Evolutionary conservation across 495 filamentous ascomycete genomes (phyloP).

Genomic region (Hyphodiscus hymeniophilus): DNA sequence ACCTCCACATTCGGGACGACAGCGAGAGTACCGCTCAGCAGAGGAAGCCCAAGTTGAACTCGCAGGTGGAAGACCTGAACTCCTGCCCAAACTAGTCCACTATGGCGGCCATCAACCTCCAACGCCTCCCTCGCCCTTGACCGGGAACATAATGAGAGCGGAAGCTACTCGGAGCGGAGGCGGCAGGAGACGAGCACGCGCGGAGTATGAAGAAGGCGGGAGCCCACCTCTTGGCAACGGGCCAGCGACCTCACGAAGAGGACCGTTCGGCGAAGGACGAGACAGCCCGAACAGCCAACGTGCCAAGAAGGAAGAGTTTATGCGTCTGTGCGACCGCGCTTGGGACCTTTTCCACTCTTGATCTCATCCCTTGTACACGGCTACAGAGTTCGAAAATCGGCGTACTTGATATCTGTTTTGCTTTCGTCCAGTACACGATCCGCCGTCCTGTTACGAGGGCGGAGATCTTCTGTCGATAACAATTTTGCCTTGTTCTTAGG

Average conservation of each 20-base stretch:
- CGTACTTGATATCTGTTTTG: neutral
- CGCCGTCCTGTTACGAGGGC: neutral
- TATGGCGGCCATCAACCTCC: constrained; percentile 88
- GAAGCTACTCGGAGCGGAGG: constrained; percentile 33
- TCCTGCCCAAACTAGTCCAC: constrained; percentile 87
- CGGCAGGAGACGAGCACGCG: constrained; percentile 65
- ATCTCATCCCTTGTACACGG: constrained; percentile 18
- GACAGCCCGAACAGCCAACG: constrained; percentile 78
- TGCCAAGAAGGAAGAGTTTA: constrained; percentile 91
- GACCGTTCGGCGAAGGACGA: constrained; percentile 67
- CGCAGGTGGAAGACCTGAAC: constrained; percentile 82
- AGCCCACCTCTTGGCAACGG: constrained; percentile 67
- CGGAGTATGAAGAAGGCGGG: constrained; percentile 84
- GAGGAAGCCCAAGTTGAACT: constrained; percentile 89
- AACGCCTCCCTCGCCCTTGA: constrained; percentile 79
- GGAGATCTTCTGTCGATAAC: constrained; percentile 8
- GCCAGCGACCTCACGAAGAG: constrained; percentile 42
- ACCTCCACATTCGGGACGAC: constrained; percentile 45
- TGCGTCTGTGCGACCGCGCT: constrained; percentile 75
- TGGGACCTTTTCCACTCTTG: constrained; percentile 98
- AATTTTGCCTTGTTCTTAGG: neutral
- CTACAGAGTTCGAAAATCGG: neutral
- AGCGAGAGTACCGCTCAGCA: constrained; percentile 86
- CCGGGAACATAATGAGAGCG: constrained; percentile 21
- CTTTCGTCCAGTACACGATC: neutral